Percentiles rank a stretch among this genome's conserved stretches.
Conservation (phyloP, 192 early-diverging fungal genomes). For the Umbelopsis isabellina region DNA sequence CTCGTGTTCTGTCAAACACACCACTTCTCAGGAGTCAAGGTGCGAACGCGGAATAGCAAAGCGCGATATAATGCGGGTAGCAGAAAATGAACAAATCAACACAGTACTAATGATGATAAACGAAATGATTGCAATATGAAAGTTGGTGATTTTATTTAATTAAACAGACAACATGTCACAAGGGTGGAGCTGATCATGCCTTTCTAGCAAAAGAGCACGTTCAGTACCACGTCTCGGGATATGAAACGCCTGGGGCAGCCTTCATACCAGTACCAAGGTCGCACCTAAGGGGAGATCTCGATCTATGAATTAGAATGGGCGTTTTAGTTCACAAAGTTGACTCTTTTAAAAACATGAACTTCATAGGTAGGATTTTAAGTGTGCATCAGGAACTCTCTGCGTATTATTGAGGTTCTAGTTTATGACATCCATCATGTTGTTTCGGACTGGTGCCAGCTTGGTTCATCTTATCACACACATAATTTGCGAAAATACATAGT, state of each 20-base stretch:
- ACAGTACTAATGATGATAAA: too few species aligned
- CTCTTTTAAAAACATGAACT: neutral
- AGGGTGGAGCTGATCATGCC: too few species aligned
- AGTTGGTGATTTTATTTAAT: too few species aligned
- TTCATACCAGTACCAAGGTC: too few species aligned
- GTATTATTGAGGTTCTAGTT: constrained; percentile 26
- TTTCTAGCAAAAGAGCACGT: too few species aligned
- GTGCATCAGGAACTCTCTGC: constrained; percentile 25
- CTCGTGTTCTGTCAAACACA: neutral
- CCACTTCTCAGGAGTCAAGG: neutral
- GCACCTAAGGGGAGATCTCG: too few species aligned
- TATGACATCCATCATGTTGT: constrained; percentile 27
- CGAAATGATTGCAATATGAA: too few species aligned
- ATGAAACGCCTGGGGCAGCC: too few species aligned
- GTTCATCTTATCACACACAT: constrained; percentile 21
- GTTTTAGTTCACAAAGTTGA: neutral
- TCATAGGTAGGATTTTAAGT: neutral
- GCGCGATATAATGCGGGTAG: neutral
- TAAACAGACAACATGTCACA: too few species aligned
- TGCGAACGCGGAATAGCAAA: neutral
- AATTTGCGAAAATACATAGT: neutral
- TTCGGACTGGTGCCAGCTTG: constrained; percentile 38
- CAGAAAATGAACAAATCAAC: too few species aligned
- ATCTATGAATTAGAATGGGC: too few species aligned
- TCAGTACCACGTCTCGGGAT: too few species aligned